A percentile compares a stretch with the other conserved stretches of the same genome.
Conservation (phyloP, 2,329 filamentous ascomycete genomes). For the Westerdykella ornata region DNA sequence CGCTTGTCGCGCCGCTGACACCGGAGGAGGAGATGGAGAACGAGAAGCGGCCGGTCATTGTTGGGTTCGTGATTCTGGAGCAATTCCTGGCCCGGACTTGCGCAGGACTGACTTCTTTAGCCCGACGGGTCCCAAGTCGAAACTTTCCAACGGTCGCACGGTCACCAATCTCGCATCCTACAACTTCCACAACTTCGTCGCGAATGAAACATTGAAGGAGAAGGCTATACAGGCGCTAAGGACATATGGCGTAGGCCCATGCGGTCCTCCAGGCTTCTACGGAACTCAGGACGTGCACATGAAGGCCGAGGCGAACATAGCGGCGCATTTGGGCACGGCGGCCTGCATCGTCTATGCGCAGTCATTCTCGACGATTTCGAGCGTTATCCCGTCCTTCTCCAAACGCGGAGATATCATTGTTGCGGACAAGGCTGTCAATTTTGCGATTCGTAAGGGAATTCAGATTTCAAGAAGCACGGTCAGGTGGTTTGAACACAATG, state of each 20-base stretch:
- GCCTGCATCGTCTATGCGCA: slow-evolving; percentile 94
- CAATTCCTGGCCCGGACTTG: background rate
- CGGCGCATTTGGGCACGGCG: slow-evolving; percentile 77
- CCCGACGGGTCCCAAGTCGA: slow-evolving; percentile 82
- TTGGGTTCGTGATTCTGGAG: slow-evolving; percentile 54
- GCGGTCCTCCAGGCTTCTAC: slow-evolving; percentile 95
- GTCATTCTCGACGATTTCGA: slow-evolving; percentile 93
- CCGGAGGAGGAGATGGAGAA: slow-evolving; percentile 71
- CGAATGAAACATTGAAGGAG: slow-evolving; percentile 86
- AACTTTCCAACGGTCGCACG: slow-evolving; percentile 78
- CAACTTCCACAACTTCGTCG: slow-evolving; percentile 97
- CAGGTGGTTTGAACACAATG: slow-evolving; percentile 90
- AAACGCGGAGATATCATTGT: slow-evolving; percentile 97
- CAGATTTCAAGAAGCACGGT: slow-evolving; percentile 89
- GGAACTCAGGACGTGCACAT: slow-evolving; percentile 97
- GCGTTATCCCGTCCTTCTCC: slow-evolving; percentile 92
- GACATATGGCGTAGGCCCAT: slow-evolving; percentile 93
- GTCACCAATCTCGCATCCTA: slow-evolving; percentile 91
- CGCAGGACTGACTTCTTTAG: slow-evolving; percentile 41
- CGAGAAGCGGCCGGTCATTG: slow-evolving; percentile 79
- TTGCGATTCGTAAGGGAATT: slow-evolving; percentile 85
- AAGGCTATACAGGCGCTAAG: slow-evolving; percentile 90
- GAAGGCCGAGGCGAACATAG: slow-evolving; percentile 91
- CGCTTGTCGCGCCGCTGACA: slow-evolving; percentile 69
- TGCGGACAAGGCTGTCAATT: slow-evolving; percentile 88